phyloP scores from a whole-genome alignment of 2,329 filamentous ascomycete species.

The Calonectria henricotiae region DNA sequence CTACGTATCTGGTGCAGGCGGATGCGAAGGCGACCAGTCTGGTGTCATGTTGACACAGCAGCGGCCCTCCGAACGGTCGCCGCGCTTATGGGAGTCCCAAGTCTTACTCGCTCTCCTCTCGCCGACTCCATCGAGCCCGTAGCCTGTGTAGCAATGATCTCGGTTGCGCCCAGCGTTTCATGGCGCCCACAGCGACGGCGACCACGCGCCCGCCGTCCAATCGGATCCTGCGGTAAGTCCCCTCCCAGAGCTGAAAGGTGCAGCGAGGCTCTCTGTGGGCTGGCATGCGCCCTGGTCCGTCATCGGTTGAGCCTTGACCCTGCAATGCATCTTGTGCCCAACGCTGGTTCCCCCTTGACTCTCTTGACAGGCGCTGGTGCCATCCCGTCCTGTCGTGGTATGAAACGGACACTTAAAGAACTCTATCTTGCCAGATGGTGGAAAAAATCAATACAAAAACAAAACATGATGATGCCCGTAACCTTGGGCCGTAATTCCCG shows the following conservation, averaged over 20 bases:
- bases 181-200: neutral
- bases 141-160: neutral
- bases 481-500: neutral
- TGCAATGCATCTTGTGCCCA: neutral
- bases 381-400: neutral
- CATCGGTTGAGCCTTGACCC: conserved; percentile 1
- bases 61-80: neutral
- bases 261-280: conserved; percentile 12
- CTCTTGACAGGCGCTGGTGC: neutral
- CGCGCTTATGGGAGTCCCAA: neutral
- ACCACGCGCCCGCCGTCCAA: neutral
- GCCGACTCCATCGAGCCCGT: neutral
- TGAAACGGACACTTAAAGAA: conserved; percentile 15
- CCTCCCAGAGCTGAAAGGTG: conserved; percentile 11
- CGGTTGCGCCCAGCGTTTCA: conserved; percentile 19
- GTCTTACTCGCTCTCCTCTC: neutral
- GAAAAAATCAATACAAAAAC: too few relatives aligned
- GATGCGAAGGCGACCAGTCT: conserved; percentile 6
- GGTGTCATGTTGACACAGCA: conserved; percentile 5
- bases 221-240: conserved; percentile 8
- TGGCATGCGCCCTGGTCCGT: neutral
- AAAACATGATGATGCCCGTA: neutral
- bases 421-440: neutral
- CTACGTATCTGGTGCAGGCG: neutral
- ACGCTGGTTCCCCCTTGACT: neutral